Conservation (phyloP, 768 basidiomycete genomes). For the Cyclocybe aegerita region DNA sequence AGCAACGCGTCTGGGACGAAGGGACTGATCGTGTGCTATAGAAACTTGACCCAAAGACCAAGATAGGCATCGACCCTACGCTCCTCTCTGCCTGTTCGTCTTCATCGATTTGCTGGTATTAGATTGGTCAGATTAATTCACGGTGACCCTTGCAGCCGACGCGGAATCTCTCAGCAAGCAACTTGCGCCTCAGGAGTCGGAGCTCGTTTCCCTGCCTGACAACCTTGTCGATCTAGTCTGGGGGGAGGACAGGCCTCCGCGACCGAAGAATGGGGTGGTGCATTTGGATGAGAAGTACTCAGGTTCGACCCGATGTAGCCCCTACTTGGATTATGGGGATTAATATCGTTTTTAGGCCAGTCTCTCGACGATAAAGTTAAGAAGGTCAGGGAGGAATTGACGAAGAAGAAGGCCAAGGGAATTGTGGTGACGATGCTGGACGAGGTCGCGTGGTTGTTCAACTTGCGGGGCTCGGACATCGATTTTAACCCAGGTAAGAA, state of each 20-base stretch:
- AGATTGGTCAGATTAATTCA: neutral
- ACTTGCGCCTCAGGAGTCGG: constrained; percentile 52
- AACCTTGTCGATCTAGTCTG: constrained; percentile 86
- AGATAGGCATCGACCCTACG: constrained; percentile 82
- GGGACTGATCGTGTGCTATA: constrained; percentile 21
- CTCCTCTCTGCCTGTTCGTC: constrained; percentile 64
- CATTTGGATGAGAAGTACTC: constrained; percentile 74
- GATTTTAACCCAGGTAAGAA: constrained; percentile 67
- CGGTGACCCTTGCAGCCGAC: constrained; percentile 45
- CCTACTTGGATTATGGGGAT: neutral
- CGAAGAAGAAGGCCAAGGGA: constrained; percentile 64
- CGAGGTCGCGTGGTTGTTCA: constrained; percentile 94
- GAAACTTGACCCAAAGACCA: constrained; percentile 60
- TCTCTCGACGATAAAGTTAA: constrained; percentile 65
- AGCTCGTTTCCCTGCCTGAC: constrained; percentile 59
- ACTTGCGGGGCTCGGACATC: constrained; percentile 90
- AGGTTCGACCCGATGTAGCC: constrained; percentile 37
- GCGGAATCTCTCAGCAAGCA: constrained; percentile 60
- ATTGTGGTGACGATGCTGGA: constrained; percentile 87
- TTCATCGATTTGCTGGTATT: neutral
- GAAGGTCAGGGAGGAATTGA: constrained; percentile 61
- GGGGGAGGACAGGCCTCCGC: constrained; percentile 60
- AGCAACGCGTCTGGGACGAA: neutral
- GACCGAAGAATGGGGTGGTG: constrained; percentile 69
- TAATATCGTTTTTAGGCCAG: constrained; percentile 43